A percentile compares a stretch with the other conserved stretches of the same genome.
These are phyloP conservation scores for Xerocomus brunneocitrinus DNA, from an alignment of 768 basidiomycete species.

Conservation along the genomic window DNA sequence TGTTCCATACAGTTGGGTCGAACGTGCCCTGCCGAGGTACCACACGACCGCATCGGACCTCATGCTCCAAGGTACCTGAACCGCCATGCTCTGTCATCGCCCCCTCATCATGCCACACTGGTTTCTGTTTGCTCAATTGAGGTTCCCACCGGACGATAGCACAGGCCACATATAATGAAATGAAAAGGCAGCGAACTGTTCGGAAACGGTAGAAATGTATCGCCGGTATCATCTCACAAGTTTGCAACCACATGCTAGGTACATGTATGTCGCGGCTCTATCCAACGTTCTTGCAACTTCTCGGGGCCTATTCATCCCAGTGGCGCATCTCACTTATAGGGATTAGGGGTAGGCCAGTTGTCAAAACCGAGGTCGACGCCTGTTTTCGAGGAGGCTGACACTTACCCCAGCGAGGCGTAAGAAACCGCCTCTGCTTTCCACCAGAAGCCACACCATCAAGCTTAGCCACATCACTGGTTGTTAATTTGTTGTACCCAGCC, in stretches of 20 bases:
- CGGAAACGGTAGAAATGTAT: neutral
- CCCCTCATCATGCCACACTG: neutral
- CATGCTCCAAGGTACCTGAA: neutral
- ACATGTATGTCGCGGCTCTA: neutral
- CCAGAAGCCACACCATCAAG: conserved; percentile 53
- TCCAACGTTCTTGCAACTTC: neutral
- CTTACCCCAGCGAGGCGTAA: conserved; percentile 70
- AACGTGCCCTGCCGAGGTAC: neutral
- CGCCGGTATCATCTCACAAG: neutral
- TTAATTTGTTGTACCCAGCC: conserved; percentile 42
- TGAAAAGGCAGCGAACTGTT: neutral
- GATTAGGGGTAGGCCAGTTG: conserved; percentile 42
- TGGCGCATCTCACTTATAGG: conserved; percentile 2
- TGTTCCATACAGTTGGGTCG: neutral
- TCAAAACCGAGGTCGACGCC: conserved; percentile 68
- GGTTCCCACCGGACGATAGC: neutral
- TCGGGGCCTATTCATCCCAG: neutral
- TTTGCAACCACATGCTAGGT: neutral
- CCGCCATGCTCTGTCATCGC: neutral
- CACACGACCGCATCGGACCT: neutral
- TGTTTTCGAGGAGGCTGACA: conserved; percentile 25
- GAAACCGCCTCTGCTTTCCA: conserved; percentile 66
- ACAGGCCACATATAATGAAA: neutral
- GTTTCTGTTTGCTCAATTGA: neutral
- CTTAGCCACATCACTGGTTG: conserved; percentile 45